These are phyloP conservation scores for Zygnema circumcarinatum DNA, from an alignment of 139 green algal species.

Conservation along the genomic window DNA sequence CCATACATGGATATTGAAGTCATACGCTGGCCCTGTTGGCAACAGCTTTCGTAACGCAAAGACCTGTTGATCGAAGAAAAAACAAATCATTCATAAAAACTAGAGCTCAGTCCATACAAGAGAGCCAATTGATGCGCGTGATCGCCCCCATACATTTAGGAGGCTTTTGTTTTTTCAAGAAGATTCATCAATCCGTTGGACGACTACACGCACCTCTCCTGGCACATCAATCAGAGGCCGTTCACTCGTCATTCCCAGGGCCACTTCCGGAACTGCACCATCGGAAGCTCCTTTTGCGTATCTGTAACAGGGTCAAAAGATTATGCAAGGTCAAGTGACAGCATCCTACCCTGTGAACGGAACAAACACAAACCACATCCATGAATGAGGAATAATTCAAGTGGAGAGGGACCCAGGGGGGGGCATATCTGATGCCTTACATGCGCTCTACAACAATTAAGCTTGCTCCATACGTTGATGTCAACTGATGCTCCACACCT, in stretches of 20 bases:
- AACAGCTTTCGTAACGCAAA: slow-evolving; percentile 93
- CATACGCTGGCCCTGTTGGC: slow-evolving; percentile 80
- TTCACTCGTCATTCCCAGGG: slow-evolving; percentile 70
- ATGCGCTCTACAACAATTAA: not conserved
- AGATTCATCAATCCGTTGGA: too few species aligned
- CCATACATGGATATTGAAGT: slow-evolving; percentile 94
- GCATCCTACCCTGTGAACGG: too few species aligned
- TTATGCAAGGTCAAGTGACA: too few species aligned
- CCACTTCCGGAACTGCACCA: slow-evolving; percentile 58
- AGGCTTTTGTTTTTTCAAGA: too few species aligned
- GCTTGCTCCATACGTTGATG: slow-evolving; percentile 15
- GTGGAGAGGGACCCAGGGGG: too few species aligned
- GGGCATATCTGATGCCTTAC: too few species aligned
- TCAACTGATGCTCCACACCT: not conserved
- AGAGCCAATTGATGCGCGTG: too few species aligned
- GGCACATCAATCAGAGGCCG: slow-evolving; percentile 69
- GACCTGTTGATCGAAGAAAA: slow-evolving; percentile 69
- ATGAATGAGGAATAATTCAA: too few species aligned
- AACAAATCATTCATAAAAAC: too few species aligned
- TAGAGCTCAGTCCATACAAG: too few species aligned
- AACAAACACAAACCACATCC: too few species aligned
- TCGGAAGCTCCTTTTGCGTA: not conserved
- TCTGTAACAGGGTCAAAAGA: not conserved
- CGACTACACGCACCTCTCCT: slow-evolving; percentile 38
- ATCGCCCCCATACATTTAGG: too few species aligned